A percentile compares a stretch with the other conserved stretches of the same genome.
These are phyloP conservation scores for Wickerhamiella spandovensis DNA, from an alignment of 805 yeast genomes.

Conservation along the genomic window DNA sequence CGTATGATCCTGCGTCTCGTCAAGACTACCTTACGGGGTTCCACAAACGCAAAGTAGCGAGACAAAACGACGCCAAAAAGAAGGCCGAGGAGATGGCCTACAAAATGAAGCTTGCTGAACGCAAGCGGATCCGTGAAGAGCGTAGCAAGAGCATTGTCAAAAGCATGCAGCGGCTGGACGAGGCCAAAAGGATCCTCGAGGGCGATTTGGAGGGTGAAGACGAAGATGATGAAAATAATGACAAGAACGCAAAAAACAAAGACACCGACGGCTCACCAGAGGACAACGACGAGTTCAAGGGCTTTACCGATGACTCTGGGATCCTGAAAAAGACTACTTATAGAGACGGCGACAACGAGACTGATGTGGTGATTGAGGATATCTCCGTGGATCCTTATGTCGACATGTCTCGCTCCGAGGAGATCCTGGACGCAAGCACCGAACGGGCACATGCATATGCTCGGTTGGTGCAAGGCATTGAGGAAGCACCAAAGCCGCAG, in stretches of 20 bases:
- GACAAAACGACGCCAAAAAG: slow-evolving; percentile 76
- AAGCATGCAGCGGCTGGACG: slow-evolving; percentile 46
- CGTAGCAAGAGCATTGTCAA: slow-evolving; percentile 51
- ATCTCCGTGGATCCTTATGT: slow-evolving; percentile 50
- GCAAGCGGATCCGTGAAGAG: slow-evolving; percentile 59
- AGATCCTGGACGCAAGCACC: slow-evolving; percentile 60
- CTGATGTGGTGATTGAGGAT: slow-evolving; percentile 46
- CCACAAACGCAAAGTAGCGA: slow-evolving; percentile 80
- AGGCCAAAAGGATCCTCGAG: slow-evolving; percentile 29
- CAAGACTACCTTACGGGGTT: slow-evolving; percentile 83
- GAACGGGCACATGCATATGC: slow-evolving; percentile 78
- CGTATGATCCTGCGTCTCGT: slow-evolving; percentile 56
- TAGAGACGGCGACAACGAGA: slow-evolving; percentile 28
- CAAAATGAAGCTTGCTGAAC: slow-evolving; percentile 57
- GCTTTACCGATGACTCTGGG: slow-evolving; percentile 31
- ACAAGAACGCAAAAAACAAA: slow-evolving; percentile 13
- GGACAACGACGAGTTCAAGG: slow-evolving; percentile 24
- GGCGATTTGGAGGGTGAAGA: slow-evolving; percentile 15
- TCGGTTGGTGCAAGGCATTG: slow-evolving; percentile 41
- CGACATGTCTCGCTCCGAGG: slow-evolving; percentile 50
- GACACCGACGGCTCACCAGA: slow-evolving; percentile 20
- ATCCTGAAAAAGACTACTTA: slow-evolving; percentile 29
- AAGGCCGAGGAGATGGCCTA: slow-evolving; percentile 67
- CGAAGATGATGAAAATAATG: slow-evolving; percentile 17
- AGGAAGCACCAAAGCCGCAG: slow-evolving; percentile 18